Base-by-base conservation (phyloP, 306 rosid genomes). In the Sphenostylis stenocarpa region DNA sequence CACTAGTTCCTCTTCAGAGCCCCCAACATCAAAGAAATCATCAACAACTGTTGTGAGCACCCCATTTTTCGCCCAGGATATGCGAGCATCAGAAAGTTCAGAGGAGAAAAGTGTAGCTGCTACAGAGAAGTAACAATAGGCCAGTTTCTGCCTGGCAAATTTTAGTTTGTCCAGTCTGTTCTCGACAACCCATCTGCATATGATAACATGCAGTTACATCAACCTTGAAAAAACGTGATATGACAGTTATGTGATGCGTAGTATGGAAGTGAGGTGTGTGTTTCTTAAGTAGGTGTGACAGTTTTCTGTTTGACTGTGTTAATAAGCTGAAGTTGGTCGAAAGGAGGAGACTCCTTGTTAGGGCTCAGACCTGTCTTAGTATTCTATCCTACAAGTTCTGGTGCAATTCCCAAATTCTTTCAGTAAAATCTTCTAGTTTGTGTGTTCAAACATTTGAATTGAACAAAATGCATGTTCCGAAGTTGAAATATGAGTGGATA, bases 11-110 rank as follows among this genome's bases (percentile, higher is more conserved):
- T 86, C 91, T 73, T 86, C 84, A 39, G 96, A 85, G 73, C 95
- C 82, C 14, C 95, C 91, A 53, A 89, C 69, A 20, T 92, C 97
- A 82, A 84, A 92, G 88, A 95, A 95, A 83, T 94, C 97, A 84
- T 92, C 97, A 11, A 95, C 93, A 75, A 85, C 90, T 56, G 98
- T 90, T 39, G 89, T 75, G 39, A 94, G 96, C 55, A 92, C 89
- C 51, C 92, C 95, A 43, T 72, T 87, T 77, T 95, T 92, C 0
- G 97, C 90, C 93, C 90, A 90, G 24, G 98, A 87, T 75, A 90
- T 83, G 74, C 97, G 96, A 16, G 92, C 96, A 76, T 92, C 93
- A 34, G 89, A 69, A 80, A 85, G 76, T 84, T 90, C 96, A 2
- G 91, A 90, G 61, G 88, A 4, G 62, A 74, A 88, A 70, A 87